Base-by-base conservation (phyloP, 129 eudicot species). In the Artemisia annua region DNA sequence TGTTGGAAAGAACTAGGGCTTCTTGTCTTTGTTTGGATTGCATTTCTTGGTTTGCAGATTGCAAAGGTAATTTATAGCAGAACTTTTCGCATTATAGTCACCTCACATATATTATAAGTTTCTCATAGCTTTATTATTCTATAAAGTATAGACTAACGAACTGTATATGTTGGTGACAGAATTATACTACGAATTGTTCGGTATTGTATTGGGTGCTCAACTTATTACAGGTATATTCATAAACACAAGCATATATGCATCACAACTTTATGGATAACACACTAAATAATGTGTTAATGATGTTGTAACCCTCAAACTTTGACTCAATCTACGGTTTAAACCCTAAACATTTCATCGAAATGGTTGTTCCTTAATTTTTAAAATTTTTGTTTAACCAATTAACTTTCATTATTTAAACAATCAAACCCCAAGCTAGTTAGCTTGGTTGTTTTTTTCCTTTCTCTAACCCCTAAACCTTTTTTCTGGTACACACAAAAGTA, bases 1-100 rank as follows among this genome's bases (percentile, higher is more conserved):
- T 83, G 85, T 80, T 94, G 98, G 98, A 94, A 94, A 78, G 97
- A 94, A 81, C 79, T 84, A 22, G 97, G 96, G 70, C 97, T 94
- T 74, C 96, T 94, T 63, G 63, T 30, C 75, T 86, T 88, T 71
- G 97, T 94, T 69, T 94, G 98, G 98, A 43, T 87, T 55, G 82
- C 96, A 26, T 94, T 88, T 69, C 97, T 94, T 44, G 84, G 69
- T 1, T 74, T 94, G 82, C 98, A 94, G 71, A 70, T 94, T n/a
- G 67, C 67, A 64, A 94, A 94, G 98, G 98, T 93, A 78, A 19
- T 44, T 15, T 54, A 55, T 32, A 64, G 24, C 51, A 26, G 15
- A 26, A 17, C 16, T 14, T 18, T 51, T 72, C 10, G 5, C 46
- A 35, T 7, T 2, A 39, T 39, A 39, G 46, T 39, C 46, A 7